phyloP scores from a whole-genome alignment of 257 asterid genomes.

The Solanum boliviense region DNA sequence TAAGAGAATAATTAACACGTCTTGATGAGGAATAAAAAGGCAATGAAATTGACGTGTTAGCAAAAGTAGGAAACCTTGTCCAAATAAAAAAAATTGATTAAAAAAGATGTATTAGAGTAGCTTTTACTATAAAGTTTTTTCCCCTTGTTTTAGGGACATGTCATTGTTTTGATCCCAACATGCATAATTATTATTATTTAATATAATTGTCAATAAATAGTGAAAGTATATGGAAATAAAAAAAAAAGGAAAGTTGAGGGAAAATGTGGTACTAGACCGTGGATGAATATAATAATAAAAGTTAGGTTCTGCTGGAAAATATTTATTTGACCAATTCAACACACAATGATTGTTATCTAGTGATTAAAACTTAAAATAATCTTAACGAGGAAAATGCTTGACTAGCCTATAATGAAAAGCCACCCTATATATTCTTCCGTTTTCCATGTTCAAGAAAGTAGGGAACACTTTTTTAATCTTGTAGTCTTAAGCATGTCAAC shows the following conservation, averaged over 20 bases:
- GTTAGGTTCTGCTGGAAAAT: background rate
- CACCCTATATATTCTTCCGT: background rate
- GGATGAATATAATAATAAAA: too few species aligned
- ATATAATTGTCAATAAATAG: background rate
- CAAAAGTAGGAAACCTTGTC: background rate
- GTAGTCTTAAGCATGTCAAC: too few species aligned
- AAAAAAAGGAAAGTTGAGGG: background rate
- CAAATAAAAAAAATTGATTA: background rate
- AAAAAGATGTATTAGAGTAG: background rate
- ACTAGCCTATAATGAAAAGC: background rate
- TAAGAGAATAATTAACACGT: background rate
- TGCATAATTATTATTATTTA: background rate
- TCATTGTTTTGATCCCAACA: background rate
- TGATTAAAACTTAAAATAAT: background rate
- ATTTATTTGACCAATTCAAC: background rate
- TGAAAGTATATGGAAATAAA: background rate
- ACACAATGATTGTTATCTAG: background rate
- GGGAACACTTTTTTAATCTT: too few species aligned
- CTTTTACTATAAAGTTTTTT: background rate
- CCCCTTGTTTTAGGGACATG: background rate
- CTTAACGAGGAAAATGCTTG: background rate
- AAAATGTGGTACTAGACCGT: background rate
- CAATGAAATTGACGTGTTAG: background rate
- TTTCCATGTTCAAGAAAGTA: too few species aligned
- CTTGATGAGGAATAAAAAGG: background rate